A percentile compares a stretch with the other conserved stretches of the same genome.
phyloP scores from a whole-genome alignment of 2,329 filamentous ascomycete genomes.

The Ascocoryne sarcoides region DNA sequence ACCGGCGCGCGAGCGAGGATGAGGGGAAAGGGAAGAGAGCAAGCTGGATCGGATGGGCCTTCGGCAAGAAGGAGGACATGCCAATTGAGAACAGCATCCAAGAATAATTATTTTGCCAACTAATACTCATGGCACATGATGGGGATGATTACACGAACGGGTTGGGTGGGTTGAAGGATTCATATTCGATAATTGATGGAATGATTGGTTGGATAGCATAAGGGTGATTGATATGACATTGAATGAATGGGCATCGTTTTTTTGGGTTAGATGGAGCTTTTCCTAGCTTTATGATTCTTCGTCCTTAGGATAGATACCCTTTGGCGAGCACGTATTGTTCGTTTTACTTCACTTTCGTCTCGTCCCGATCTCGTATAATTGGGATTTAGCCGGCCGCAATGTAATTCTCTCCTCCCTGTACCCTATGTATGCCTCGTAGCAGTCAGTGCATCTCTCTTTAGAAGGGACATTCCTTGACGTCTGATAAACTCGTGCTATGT shows the following conservation, averaged over 20 bases:
- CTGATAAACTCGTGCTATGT: no score
- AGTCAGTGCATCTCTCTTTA: no score
- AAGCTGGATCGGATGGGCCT: slow-evolving; percentile 57
- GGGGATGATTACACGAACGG: background rate
- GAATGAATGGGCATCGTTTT: background rate
- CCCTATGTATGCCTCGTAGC: no score
- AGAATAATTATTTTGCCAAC: slow-evolving; percentile 10
- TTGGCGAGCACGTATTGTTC: no score
- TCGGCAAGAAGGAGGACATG: slow-evolving; percentile 25
- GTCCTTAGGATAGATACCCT: background rate
- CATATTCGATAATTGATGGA: background rate
- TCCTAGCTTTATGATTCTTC: background rate
- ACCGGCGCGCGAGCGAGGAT: slow-evolving; percentile 30
- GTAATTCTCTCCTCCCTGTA: background rate
- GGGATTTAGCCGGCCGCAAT: background rate
- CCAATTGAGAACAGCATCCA: slow-evolving; percentile 15
- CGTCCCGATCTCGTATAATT: background rate
- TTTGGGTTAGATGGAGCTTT: no score
- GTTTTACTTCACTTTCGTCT: background rate
- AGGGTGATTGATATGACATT: background rate
- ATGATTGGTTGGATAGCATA: background rate
- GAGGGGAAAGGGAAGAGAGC: slow-evolving; percentile 44
- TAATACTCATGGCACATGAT: background rate
- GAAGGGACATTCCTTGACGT: no score
- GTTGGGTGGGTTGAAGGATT: background rate